Evolutionary conservation across 345 rosid species (phyloP).

Genomic region (Balakata baccata): DNA sequence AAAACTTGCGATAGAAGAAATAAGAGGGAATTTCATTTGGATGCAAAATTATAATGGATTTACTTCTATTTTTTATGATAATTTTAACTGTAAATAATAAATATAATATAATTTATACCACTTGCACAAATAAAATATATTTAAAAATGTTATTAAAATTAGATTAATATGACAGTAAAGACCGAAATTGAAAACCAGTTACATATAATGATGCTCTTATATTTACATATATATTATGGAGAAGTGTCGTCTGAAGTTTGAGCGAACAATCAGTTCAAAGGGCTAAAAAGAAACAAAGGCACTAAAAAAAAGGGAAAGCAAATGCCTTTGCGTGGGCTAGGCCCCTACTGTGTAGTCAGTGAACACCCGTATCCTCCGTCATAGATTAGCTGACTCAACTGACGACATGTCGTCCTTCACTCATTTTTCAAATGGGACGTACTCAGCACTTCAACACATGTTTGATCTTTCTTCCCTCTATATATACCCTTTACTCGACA

Average conservation of each 20-base stretch:
- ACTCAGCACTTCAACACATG: not conserved
- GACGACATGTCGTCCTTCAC: constrained; percentile 27
- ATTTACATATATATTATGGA: not conserved
- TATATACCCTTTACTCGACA: constrained; percentile 10
- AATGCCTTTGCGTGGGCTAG: constrained; percentile 24
- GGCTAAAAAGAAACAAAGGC: constrained; percentile 2
- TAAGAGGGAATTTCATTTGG: too few species aligned
- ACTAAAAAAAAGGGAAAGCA: constrained; percentile 24
- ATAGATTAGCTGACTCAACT: constrained; percentile 38
- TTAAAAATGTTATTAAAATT: too few species aligned
- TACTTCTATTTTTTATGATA: too few species aligned
- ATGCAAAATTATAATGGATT: too few species aligned
- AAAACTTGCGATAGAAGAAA: too few species aligned
- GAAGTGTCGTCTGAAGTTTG: not conserved
- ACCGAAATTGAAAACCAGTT: too few species aligned
- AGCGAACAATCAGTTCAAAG: not conserved
- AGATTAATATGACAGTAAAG: too few species aligned
- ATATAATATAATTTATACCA: too few species aligned
- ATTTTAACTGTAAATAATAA: too few species aligned
- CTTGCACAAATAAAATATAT: too few species aligned
- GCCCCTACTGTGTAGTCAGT: constrained; percentile 14
- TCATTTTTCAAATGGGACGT: constrained; percentile 3
- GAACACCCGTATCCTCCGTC: constrained; percentile 52
- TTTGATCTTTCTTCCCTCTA: not conserved
- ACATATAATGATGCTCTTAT: too few species aligned